Conservation (phyloP, 345 rosid genomes). For the Mallotus nudiflorus region DNA sequence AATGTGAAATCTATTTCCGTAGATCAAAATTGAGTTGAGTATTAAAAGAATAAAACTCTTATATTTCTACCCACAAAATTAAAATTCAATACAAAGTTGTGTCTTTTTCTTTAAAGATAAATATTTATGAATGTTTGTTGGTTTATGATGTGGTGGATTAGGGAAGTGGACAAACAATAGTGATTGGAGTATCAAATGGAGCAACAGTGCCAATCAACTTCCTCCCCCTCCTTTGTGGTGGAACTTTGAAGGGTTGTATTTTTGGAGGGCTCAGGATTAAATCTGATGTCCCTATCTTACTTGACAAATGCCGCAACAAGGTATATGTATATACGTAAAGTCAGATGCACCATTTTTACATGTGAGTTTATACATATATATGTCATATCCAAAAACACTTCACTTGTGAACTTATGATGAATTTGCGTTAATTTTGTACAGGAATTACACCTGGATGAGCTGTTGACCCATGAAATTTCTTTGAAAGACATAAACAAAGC, state of each 20-base stretch:
- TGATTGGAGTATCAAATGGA: constrained; percentile 34
- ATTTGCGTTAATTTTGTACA: constrained; percentile 5
- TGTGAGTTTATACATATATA: too few species aligned
- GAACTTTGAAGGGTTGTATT: constrained; percentile 49
- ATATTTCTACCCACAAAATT: too few species aligned
- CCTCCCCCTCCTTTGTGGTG: constrained; percentile 36
- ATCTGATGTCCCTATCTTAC: constrained; percentile 44
- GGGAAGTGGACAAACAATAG: constrained; percentile 53
- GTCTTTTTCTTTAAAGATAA: too few species aligned
- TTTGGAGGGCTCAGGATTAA: constrained; percentile 65
- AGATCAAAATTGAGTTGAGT: too few species aligned
- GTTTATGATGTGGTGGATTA: too few species aligned
- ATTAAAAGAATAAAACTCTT: too few species aligned
- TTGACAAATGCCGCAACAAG: constrained; percentile 51
- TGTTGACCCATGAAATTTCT: constrained; percentile 46
- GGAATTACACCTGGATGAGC: constrained; percentile 53
- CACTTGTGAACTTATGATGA: too few species aligned
- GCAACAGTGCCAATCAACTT: constrained; percentile 21
- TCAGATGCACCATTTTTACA: too few species aligned
- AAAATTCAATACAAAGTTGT: too few species aligned
- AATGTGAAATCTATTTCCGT: too few species aligned
- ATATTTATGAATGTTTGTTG: too few species aligned
- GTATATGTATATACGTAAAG: not conserved
- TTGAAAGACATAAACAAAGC: constrained; percentile 48
- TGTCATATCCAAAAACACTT: too few species aligned